Conservation (phyloP, 768 basidiomycete species). For the Kwoniella sp. region DNA sequence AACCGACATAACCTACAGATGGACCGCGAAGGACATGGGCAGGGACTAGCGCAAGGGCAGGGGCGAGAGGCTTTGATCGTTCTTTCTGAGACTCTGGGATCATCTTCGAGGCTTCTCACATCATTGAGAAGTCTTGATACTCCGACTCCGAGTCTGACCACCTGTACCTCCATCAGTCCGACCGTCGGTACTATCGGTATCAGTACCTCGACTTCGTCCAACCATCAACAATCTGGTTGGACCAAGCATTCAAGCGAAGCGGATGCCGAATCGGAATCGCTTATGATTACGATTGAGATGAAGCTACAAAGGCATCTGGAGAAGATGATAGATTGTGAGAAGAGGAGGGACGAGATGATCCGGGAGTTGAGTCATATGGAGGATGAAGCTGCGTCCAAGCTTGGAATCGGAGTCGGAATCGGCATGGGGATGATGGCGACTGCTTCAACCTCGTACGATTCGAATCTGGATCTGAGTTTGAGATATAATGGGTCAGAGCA, state of each 20-base stretch:
- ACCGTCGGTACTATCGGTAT: no score
- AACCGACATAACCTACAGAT: no score
- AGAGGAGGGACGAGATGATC: slow-evolving; percentile 22
- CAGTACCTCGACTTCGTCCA: no score
- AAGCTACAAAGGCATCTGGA: slow-evolving; percentile 19
- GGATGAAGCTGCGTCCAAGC: slow-evolving; percentile 11
- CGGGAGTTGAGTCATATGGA: slow-evolving; percentile 15
- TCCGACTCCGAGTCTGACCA: neutral
- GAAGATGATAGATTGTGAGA: slow-evolving; percentile 19
- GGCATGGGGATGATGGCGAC: neutral
- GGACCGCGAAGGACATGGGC: no score
- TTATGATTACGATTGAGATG: neutral
- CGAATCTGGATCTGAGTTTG: neutral
- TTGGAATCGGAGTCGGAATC: neutral
- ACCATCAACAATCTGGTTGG: no score
- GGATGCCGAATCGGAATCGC: neutral
- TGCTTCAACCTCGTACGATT: neutral
- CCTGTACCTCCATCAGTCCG: no score
- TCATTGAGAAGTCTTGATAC: neutral
- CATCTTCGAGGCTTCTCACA: slow-evolving; percentile 5
- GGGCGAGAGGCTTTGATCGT: slow-evolving; percentile 8
- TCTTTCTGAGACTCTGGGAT: slow-evolving; percentile 8
- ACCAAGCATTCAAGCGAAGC: neutral
- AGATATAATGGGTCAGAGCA: neutral
- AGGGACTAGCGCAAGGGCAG: no score